phyloP scores from a whole-genome alignment of 768 basidiomycete genomes.

The Amylocystis lapponica region DNA sequence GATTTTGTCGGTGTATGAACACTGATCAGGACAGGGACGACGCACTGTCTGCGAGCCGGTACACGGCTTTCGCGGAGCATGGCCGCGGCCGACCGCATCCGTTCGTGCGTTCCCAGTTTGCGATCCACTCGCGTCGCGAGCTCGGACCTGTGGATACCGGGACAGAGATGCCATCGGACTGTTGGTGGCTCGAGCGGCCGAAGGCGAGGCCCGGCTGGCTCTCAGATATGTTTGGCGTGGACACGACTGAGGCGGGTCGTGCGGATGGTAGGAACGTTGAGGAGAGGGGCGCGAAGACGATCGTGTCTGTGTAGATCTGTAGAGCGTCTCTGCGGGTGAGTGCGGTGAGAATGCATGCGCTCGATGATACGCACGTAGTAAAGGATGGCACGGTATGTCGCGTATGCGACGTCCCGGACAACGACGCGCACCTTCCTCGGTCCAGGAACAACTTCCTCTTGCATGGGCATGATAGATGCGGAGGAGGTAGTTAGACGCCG shows the following conservation, averaged over 20 bases:
- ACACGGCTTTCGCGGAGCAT: slow-evolving; percentile 82
- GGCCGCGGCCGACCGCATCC: slow-evolving; percentile 61
- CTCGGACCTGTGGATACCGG: slow-evolving; percentile 19
- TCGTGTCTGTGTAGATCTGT: slow-evolving; percentile 80
- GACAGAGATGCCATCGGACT: slow-evolving; percentile 11
- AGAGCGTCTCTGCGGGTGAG: not conserved
- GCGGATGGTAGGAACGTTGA: slow-evolving; percentile 48
- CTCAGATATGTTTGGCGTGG: slow-evolving; percentile 21
- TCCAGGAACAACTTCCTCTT: slow-evolving; percentile 23
- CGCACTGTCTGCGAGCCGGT: slow-evolving; percentile 78
- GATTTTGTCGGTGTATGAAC: not conserved
- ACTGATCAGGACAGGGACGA: slow-evolving; percentile 3
- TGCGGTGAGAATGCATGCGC: not conserved
- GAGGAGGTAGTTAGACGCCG: not conserved
- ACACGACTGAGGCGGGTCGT: slow-evolving; percentile 2
- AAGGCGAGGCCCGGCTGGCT: slow-evolving; percentile 26
- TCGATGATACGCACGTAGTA: slow-evolving; percentile 54
- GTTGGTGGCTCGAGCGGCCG: slow-evolving; percentile 10
- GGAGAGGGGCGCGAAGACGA: slow-evolving; percentile 78
- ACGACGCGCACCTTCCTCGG: slow-evolving; percentile 49
- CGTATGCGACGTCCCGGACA: slow-evolving; percentile 53
- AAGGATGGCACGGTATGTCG: slow-evolving; percentile 60
- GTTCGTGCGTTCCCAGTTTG: slow-evolving; percentile 49
- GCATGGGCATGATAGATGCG: not conserved
- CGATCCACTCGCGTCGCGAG: slow-evolving; percentile 65